These are phyloP conservation scores for Trichoderma gracile DNA, from an alignment of 2,329 filamentous ascomycete species.

Conservation along the genomic window DNA sequence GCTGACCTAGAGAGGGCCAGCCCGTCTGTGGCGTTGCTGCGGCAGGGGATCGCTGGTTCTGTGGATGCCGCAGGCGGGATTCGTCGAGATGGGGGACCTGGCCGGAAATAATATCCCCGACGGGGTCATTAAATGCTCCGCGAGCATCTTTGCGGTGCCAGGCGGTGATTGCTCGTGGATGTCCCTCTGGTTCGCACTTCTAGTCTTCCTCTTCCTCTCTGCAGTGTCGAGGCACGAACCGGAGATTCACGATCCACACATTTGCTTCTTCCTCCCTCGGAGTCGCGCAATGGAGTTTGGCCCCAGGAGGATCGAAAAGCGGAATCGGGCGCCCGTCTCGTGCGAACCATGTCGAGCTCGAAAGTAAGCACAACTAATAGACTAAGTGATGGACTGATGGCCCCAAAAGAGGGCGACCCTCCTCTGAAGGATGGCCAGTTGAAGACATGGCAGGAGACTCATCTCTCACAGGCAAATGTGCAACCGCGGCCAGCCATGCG, in stretches of 20 bases:
- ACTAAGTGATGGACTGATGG: no score
- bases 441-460: background rate
- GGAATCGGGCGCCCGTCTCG: conserved; percentile 17
- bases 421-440: background rate
- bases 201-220: background rate
- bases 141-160: background rate
- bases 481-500: conserved; percentile 16
- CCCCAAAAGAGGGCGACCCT: no score
- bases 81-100: background rate
- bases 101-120: conserved; percentile 12
- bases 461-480: conserved; percentile 11
- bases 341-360: conserved; percentile 17
- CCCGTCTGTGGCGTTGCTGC: background rate
- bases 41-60: background rate
- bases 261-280: background rate
- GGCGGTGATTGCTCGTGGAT: background rate
- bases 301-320: conserved; percentile 15
- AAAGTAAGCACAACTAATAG: background rate
- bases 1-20: background rate
- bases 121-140: background rate
- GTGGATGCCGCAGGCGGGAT: background rate
- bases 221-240: no score
- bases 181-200: background rate
- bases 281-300: conserved; percentile 1
- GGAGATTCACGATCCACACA: no score